Evolutionary conservation across 2,329 filamentous ascomycete species (phyloP), one percentile per base, ranked within the genome.

Genomic region (Pseudogymnoascus sp.): DNA sequence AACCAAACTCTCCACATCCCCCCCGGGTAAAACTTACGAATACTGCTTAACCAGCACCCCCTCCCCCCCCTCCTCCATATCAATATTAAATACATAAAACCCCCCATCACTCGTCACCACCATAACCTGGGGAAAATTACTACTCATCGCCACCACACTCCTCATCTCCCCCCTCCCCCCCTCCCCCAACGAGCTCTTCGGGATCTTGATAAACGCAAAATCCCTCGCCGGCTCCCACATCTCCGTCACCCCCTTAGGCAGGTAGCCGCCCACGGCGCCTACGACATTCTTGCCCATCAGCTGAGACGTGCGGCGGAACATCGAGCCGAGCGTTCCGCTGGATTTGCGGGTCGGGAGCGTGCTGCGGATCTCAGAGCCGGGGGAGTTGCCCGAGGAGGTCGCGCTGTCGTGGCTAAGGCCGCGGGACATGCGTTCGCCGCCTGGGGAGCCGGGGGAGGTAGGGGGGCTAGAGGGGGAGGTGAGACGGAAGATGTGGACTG

Each of bases 111-210:
- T 97, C 0, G 94, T 99, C 12, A 97, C 92, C 0, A 97, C 91
- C 92, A 99, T 97, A 59, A 99, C 90, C 71, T 97, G 92, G 0
- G 94, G 94, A 25, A 90, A 92, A 73, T 87, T 96, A 71, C 88
- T 94, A 73, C 91, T 96, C 88, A 99, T 95, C 7, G 94, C 93
- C 47, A 99, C 94, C n/a, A 99, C 93, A 68, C 91, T 96, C 67
- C 90, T 82, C 42, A 96, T 76, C 0, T 90, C 87, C 0, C 81
- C 79, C n/a, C 16, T n/a, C 71, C 72, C 69, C 59, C 73, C 70
- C 1, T 72, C 67, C 4, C 70, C 70, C 31, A 75, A 71, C 23
- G 73, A 71, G 23, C 76, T 76, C 71, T 89, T 91, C 12, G 93
- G 93, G 59, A 99, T 84, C 74, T 94, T 96, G 72, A 97, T 92